Conservation (phyloP, 2,329 filamentous ascomycete genomes). For the Pseudonectria foliicola region DNA sequence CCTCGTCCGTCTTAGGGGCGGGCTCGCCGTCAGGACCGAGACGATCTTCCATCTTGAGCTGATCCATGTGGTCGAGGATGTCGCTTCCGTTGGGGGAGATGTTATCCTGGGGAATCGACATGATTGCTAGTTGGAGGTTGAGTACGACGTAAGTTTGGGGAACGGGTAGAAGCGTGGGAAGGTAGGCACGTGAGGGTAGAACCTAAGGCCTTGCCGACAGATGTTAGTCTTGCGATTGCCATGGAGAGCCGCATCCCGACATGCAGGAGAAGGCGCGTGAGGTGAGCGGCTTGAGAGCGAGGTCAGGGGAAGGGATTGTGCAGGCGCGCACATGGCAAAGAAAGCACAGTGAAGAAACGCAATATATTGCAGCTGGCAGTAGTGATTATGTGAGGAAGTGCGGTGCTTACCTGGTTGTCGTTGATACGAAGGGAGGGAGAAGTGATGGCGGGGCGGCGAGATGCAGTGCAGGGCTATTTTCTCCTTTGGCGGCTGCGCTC, state of each 20-base stretch:
- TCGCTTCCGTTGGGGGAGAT: slow-evolving; percentile 53
- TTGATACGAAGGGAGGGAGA: slow-evolving; percentile 16
- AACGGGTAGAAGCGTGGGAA: slow-evolving; percentile 11
- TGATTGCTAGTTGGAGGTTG: slow-evolving; percentile 29
- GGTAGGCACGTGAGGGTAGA: slow-evolving; percentile 4
- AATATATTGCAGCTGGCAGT: neutral
- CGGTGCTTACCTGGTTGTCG: slow-evolving; percentile 16
- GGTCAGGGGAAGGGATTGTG: slow-evolving; percentile 1
- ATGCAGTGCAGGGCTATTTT: slow-evolving; percentile 20
- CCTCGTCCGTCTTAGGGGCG: slow-evolving; percentile 87
- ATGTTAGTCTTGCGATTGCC: slow-evolving; percentile 3
- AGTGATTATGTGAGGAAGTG: neutral
- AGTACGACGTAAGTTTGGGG: no score
- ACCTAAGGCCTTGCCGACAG: neutral
- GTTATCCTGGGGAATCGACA: slow-evolving; percentile 57
- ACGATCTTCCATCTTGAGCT: slow-evolving; percentile 59
- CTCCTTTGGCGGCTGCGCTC: slow-evolving; percentile 20
- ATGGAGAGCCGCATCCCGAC: neutral
- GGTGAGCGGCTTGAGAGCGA: slow-evolving; percentile 4
- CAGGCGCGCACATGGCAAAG: neutral
- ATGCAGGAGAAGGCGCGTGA: neutral
- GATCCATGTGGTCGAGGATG: slow-evolving; percentile 54
- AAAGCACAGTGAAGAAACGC: neutral
- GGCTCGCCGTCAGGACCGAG: slow-evolving; percentile 69
- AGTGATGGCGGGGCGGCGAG: slow-evolving; percentile 15